A percentile compares a stretch with the other conserved stretches of the same genome.
Evolutionary conservation across 345 rosid genomes (phyloP).

Genomic region (Erysimum cheiranthoides): DNA sequence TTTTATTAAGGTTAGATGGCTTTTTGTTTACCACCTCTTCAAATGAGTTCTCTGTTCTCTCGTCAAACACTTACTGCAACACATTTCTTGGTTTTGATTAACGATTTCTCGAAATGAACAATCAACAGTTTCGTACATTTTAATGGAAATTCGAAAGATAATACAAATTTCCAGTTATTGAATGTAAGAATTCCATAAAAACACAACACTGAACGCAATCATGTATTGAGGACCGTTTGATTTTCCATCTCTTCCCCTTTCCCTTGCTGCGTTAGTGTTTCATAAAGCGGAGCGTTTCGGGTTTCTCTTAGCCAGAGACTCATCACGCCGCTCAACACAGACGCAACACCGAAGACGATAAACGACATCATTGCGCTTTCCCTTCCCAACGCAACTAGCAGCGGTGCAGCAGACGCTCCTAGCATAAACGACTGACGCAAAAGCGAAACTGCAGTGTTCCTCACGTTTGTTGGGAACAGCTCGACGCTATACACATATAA

Average conservation of each 20-base stretch:
- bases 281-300: conserved; percentile 64
- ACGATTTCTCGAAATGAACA: conserved; percentile 15
- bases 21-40: conserved; percentile 21
- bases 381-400: conserved; percentile 66
- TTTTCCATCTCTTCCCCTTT: conserved; percentile 50
- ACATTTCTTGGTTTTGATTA: background rate
- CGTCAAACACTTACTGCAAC: background rate
- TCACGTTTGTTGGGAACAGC: conserved; percentile 77
- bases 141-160: conserved; percentile 22
- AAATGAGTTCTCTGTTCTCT: conserved; percentile 31
- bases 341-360: conserved; percentile 54
- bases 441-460: conserved; percentile 70
- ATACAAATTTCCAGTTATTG: conserved; percentile 37
- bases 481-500: conserved; percentile 64
- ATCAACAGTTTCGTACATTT: background rate
- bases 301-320: conserved; percentile 72
- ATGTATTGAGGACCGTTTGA: conserved; percentile 17
- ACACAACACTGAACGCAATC: background rate
- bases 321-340: conserved; percentile 61
- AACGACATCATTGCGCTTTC: conserved; percentile 62
- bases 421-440: conserved; percentile 69
- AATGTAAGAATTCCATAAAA: background rate
- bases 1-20: conserved; percentile 32
- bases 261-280: conserved; percentile 62
- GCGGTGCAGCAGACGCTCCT: conserved; percentile 76